Evolutionary conservation across 441 rosid species (phyloP), one percentile per base, ranked within the genome.

Genomic region (Iberis amara): DNA sequence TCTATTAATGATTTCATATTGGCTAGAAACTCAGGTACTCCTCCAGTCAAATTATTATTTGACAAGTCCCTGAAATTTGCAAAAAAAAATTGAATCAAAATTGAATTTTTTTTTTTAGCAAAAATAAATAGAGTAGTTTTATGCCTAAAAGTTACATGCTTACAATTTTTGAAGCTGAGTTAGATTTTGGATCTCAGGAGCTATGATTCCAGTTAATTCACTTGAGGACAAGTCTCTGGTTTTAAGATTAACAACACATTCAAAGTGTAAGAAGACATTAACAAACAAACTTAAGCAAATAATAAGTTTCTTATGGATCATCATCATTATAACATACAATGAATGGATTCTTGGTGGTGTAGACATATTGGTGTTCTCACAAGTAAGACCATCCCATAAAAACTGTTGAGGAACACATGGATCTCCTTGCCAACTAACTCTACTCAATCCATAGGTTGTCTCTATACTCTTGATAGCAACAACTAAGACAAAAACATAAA

Each of bases 31-130:
- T 68, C 76, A 4, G 84, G 83, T 15, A 85, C 68, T 45, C 43
- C 9, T 41, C 84, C 89, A 0, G 60, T 69, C 40, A 77, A 69
- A 12, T 32, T 66, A 53, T 79, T 84, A 51, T 71, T 71, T 23
- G 94, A 84, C 46, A 82, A 69, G 58, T 82, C 83, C 69, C 89
- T 82, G 57, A 7, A 59, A 30, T 18, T 8, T 4, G n/a, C n/a
- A n/a, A n/a, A n/a, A 13, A 46, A 27, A 26, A 5, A 9, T 11
- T 42, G 35, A 40, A 0, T 5, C 24, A 48, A 2, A 26, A 18
- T 18, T 39, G 8, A 14, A 5, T 30, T 14, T 8, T 12, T 2
- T 8, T 14, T 11, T 1, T 4, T 11, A 18, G 21, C 23, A 7
- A 38, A 42, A 5, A 33, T 13, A 53, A 27, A 52, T 31, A 38